Base-by-base conservation (phyloP, 805 yeast genomes). In the Teunomyces lycoperdinae region DNA sequence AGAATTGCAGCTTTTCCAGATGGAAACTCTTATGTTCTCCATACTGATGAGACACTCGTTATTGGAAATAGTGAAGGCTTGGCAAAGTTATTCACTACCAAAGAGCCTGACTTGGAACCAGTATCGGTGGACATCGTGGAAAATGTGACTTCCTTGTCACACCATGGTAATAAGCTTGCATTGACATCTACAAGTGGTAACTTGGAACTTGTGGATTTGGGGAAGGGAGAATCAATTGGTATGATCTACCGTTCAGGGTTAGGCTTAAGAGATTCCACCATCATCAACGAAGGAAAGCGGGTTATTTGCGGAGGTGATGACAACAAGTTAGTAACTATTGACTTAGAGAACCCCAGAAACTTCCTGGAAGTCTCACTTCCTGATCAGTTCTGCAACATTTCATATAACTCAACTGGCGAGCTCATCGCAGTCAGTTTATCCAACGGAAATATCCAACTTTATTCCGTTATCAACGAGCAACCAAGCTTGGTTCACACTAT, bases 261-360 rank as follows among this genome's bases (percentile, higher is more conserved):
- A 28, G 74, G 81, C 0, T 57, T 83, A 17, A 66, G 87, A 51
- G 84, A 79, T 52, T 74, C 79, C 6, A 68, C 67, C 10, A 77
- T 81, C 56, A 79, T 84, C 17, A 87, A 85, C 54, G 80, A 78
- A 44, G 89, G 86, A 0, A 75, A 78, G 31, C 69, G 80, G 59
- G 69, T 76, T 1, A 70, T 82, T 1, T 75, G 81, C 50, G 90
- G 85, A 24, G 91, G 92, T 34, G 87, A 85, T 53, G 86, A 81
- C 52, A 76, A 78, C 39, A 81, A 81, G 47, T 63, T 86, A 36
- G 68, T 71, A 2, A 58, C 85, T 3, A 61, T 83, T 1, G 80
- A 78, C 44, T 40, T 54, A 20, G 54, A 74, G 32, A 57, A 58
- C 17, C 67, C 68, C 10, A 68, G 68, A 32, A 40, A 46, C 10